These are phyloP conservation scores for Nicotiana tomentosiformis DNA, from an alignment of 257 asterid genomes.

Conservation along the genomic window DNA sequence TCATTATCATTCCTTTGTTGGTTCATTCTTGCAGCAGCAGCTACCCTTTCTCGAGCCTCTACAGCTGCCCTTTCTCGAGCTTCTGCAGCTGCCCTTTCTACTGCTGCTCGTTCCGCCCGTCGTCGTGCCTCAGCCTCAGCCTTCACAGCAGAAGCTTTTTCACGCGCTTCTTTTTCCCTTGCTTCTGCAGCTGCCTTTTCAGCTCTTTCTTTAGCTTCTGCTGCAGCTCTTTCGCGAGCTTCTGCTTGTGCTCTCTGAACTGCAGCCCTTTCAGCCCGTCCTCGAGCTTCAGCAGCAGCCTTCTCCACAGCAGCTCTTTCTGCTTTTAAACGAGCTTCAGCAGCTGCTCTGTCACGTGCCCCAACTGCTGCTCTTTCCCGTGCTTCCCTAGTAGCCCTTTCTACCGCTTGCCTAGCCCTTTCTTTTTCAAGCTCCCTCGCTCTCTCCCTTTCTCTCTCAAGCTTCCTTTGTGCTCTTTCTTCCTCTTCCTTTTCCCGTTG, in stretches of 20 bases:
- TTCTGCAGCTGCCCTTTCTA: constrained; percentile 85
- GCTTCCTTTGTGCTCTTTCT: constrained; percentile 72
- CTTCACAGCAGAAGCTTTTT: constrained; percentile 54
- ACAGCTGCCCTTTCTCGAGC: constrained; percentile 92
- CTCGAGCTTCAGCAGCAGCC: constrained; percentile 80
- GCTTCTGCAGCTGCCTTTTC: constrained; percentile 87
- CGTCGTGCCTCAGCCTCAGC: constrained; percentile 61
- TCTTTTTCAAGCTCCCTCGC: constrained; percentile 63
- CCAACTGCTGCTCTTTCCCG: constrained; percentile 88
- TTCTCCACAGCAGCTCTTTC: constrained; percentile 80
- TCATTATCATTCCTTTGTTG: constrained; percentile 79
- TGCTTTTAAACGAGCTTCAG: constrained; percentile 64
- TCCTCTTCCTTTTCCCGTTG: constrained; percentile 62
- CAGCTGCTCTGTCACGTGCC: constrained; percentile 64
- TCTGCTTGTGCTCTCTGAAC: constrained; percentile 95
- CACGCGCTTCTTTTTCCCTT: constrained; percentile 64
- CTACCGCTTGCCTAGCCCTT: constrained; percentile 79
- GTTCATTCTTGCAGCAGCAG: constrained; percentile 63
- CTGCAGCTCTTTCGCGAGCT: constrained; percentile 96
- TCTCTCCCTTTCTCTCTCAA: constrained; percentile 75
- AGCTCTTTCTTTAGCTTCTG: constrained; percentile 81
- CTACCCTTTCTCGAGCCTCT: constrained; percentile 72
- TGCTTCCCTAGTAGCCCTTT: constrained; percentile 94
- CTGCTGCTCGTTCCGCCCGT: constrained; percentile 85
- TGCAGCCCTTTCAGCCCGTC: constrained; percentile 85